These are phyloP conservation scores for Albatrellus ellisii DNA, from an alignment of 768 basidiomycete genomes.

Conservation along the genomic window DNA sequence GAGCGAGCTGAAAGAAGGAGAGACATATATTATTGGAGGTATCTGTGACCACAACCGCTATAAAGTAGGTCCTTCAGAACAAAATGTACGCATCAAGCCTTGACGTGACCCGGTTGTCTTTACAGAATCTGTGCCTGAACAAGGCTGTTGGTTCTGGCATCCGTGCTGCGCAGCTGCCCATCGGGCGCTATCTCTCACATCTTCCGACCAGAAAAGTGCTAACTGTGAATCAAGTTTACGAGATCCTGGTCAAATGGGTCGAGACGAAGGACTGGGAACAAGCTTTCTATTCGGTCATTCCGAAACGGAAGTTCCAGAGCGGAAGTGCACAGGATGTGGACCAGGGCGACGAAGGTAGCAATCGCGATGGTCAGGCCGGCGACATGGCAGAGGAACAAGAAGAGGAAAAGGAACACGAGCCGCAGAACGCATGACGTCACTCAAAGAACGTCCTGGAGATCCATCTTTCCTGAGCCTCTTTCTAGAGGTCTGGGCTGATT, in stretches of 20 bases:
- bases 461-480: constrained; percentile 47
- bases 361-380: background rate
- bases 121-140: constrained; percentile 76
- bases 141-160: constrained; percentile 69
- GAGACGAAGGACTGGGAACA: constrained; percentile 76
- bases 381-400: background rate
- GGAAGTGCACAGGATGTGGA: constrained; percentile 20
- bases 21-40: constrained; percentile 92
- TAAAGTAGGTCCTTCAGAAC: constrained; percentile 40
- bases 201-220: constrained; percentile 88
- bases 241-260: constrained; percentile 86
- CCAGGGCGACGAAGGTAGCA: constrained; percentile 1
- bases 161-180: constrained; percentile 83
- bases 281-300: constrained; percentile 82
- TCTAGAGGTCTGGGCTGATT: constrained; percentile 54
- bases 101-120: background rate
- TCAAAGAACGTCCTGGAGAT: constrained; percentile 47
- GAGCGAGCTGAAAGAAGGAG: constrained; percentile 64
- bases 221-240: constrained; percentile 92
- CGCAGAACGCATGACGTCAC: background rate
- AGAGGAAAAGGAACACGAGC: background rate
- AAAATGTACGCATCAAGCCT: background rate
- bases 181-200: constrained; percentile 78
- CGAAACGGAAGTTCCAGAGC: constrained; percentile 73
- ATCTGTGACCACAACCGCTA: constrained; percentile 94